Evolutionary conservation across 1,139 yeast species (phyloP), one percentile per base, ranked within the genome.

Genomic region (Hansenula anomala): DNA sequence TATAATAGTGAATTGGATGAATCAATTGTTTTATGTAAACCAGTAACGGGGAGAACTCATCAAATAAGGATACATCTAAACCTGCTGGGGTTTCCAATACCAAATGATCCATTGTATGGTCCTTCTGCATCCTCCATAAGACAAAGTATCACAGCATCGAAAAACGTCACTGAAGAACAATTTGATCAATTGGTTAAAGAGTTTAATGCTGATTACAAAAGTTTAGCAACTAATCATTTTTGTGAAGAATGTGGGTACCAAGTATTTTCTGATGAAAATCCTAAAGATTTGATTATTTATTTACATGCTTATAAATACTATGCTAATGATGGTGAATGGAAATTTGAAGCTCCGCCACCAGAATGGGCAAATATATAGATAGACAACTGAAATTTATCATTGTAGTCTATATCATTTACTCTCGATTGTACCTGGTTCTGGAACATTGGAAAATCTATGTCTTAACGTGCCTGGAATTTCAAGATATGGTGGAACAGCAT

Each of bases 21-120:
- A 40, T 75, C 82, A 39, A 58, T 85, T 1, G 84, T 85, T 0
- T 52, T 65, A 36, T 84, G 95, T 53, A 66, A 63, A 44, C 95
- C 95, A 0, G 46, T 74, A 9, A 79, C 92, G 0, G 95, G 95
- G 0, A 69, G 84, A 49, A 82, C 85, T 49, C 95, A 85, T 56
- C 95, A 85, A 55, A 82, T 85, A 18, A 65, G 95, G 38, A 80
- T 84, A 8, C 95, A 85, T 60, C 59, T 85, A 24, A 69, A 85
- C 20, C 70, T 78, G 39, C 39, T 82, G 37, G 87, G 88, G 0
- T 66, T 58, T 47, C 92, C 95, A 0, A 86, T 87, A 11, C 71
- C 67, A 1, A 83, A 85, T 48, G 95, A 86, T 55, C 72, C 71
- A 10, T 58, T 80, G 14, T 84, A 84, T 56, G 69, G 68, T 34